A percentile compares a stretch with the other conserved stretches of the same genome.
Conservation (phyloP, 225 moss, liverwort and hornwort genomes). For the Marchantia paleacea region DNA sequence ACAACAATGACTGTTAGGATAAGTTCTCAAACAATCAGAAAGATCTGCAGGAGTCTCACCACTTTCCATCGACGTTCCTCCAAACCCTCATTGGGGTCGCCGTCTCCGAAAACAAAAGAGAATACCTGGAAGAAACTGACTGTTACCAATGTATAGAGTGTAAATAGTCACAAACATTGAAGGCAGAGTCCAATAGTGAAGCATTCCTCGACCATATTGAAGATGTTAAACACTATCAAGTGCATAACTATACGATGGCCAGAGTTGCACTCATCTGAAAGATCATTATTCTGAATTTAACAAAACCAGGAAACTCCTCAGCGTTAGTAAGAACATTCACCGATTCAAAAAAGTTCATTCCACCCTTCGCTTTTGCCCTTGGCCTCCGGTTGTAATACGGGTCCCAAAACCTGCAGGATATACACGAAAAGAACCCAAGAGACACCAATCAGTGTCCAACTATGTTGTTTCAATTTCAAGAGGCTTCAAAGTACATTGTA, state of each 20-base stretch:
- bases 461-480: neutral
- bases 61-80: slow-evolving; percentile 93
- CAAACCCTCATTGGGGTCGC: slow-evolving; percentile 89
- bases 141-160: too few species aligned
- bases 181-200: too few species aligned
- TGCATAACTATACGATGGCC: too few species aligned
- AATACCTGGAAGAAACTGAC: slow-evolving; percentile 55
- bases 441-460: neutral
- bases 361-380: slow-evolving; percentile 55
- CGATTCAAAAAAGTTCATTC: slow-evolving; percentile 91
- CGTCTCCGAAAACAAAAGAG: slow-evolving; percentile 96
- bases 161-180: too few species aligned
- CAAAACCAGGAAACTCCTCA: neutral
- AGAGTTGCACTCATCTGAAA: too few species aligned
- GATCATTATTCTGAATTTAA: too few species aligned
- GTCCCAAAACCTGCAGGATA: slow-evolving; percentile 78
- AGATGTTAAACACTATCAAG: too few species aligned
- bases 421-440: neutral
- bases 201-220: too few species aligned
- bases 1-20: neutral
- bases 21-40: neutral
- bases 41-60: slow-evolving; percentile 44
- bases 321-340: slow-evolving; percentile 31
- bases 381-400: slow-evolving; percentile 77
- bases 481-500: neutral